Evolutionary conservation across 225 moss, liverwort and hornwort genomes (phyloP), one percentile per base, ranked within the genome.

Genomic region (Polytrichum formosum): DNA sequence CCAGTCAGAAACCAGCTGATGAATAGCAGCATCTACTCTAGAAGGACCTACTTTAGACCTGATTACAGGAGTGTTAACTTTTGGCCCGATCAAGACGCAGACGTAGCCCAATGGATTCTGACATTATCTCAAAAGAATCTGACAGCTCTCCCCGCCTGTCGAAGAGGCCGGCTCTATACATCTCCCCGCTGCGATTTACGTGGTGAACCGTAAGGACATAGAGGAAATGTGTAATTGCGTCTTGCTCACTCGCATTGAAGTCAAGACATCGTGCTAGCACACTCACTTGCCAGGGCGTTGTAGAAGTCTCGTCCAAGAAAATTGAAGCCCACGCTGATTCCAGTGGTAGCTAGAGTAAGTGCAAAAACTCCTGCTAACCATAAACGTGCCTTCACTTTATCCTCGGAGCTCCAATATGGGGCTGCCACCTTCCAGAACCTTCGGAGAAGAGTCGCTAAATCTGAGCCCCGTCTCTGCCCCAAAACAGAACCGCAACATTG

Each of bases 241-340:
- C 6, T 22, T 0, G 9, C 21, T 20, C 23, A 22, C 58, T 58
- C 21, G 23, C 21, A 23, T 7, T 21, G n/a, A 37, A 33, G 17
- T 31, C 35, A 16, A 65, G 21, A 22, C 20, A 30, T 7, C 19
- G 21, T 19, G 65, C 7, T 8, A 5, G 29, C 30, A 68, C 61
- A 83, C 96, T 84, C 81, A 96, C 96, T 93, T 30, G 96, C 93
- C 69, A 96, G 88, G 53, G 96, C 93, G 79, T 93, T 96, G 73
- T 96, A 92, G 74, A 96, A 96, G 79, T 96, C 96, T 73, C 96
- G 90, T 70, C 96, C 93, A 65, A 96, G 83, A 69, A 93, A 96
- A 82, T 91, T 96, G 86, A 96, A 96, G 68, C 90, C 93, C 63
- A 96, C 96, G 74, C 93, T 96, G 55, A 96, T 96, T 58, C 91